Evolutionary conservation across 177 flowering plant genomes (phyloP), one percentile per base, ranked within the genome.

Genomic region (Vitis hybrid): DNA sequence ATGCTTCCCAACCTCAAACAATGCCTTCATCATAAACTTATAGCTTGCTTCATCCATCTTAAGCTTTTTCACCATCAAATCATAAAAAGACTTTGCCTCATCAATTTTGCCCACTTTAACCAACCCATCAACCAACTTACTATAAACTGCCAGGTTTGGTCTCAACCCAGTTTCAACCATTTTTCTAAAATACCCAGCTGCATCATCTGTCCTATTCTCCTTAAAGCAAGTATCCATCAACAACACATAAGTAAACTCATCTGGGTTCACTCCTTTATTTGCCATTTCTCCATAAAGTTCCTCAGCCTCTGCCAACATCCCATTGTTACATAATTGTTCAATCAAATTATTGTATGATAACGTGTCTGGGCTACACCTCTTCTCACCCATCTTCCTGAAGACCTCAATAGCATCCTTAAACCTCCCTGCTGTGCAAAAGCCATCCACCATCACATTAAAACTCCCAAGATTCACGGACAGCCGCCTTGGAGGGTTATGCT

Each of bases 281-380:
- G 70, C 74, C 94, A 93, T 93, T 49, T 84, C 93, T 12, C 75
- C 66, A 67, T 80, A 87, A 8, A 95, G 72, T 71, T 82, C 87
- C 80, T 95, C 99, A 0, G 93, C 98, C 56, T 89, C 91, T 14
- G 61, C 76, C 71, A 93, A 68, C 90, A 85, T 59, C 13, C 86
- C 94, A 72, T 86, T 85, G n/a, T 70, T 68, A 60, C 98, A 95
- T 66, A 95, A 73, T 67, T 89, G 89, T 61, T 88, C 88, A 52
- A 95, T 93, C 95, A 95, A 74, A 75, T 86, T 88, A 72, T 95
- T 95, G 73, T 74, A 91, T 0, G 98, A 93, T 67, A 90, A 61
- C 0, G 85, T 77, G 75, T 93, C 99, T 0, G 97, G 87, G 26
- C 75, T 71, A 66, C 92, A 88, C 69, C 84, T 79, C 80, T 79